These are phyloP conservation scores for Silene coronaria DNA, from an alignment of 179 eudicot species.

Conservation along the genomic window DNA sequence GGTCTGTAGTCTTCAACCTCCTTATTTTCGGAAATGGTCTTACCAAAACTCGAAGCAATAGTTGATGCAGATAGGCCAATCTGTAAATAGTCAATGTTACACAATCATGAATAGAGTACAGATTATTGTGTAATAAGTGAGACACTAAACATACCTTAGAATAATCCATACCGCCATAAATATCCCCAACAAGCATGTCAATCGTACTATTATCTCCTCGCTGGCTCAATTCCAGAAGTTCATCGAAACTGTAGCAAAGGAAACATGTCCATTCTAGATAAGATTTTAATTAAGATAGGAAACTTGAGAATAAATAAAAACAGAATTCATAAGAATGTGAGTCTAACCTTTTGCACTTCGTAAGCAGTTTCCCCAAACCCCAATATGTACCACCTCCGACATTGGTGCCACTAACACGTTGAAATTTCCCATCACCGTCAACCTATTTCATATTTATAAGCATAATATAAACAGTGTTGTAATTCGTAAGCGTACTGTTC, in stretches of 20 bases:
- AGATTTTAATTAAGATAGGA: slow-evolving; percentile 10
- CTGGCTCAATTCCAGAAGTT: slow-evolving; percentile 87
- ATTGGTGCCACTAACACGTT: slow-evolving; percentile 97
- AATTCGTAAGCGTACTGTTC: background rate
- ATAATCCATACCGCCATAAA: slow-evolving; percentile 95
- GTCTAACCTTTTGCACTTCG: slow-evolving; percentile 85
- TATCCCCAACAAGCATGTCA: slow-evolving; percentile 98
- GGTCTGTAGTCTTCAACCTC: slow-evolving; percentile 88
- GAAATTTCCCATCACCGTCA: slow-evolving; percentile 85
- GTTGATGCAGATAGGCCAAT: slow-evolving; percentile 98
- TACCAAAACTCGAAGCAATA: slow-evolving; percentile 98
- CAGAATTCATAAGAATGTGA: slow-evolving; percentile 10
- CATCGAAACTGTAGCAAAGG: slow-evolving; percentile 65
- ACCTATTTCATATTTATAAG: slow-evolving; percentile 45
- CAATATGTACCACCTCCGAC: slow-evolving; percentile 99
- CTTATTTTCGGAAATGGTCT: slow-evolving; percentile 80
- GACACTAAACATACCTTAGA: slow-evolving; percentile 50
- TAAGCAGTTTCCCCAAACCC: slow-evolving; percentile 88
- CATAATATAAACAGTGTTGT: background rate
- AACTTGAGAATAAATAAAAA: slow-evolving; percentile 7
- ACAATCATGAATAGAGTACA: background rate
- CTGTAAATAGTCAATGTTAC: slow-evolving; percentile 32
- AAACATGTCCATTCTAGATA: background rate
- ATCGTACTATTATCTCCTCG: slow-evolving; percentile 88
- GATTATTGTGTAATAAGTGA: background rate